Evolutionary conservation across 192 early-diverging fungal genomes (phyloP).

Genomic region (Coemansia furcata): DNA sequence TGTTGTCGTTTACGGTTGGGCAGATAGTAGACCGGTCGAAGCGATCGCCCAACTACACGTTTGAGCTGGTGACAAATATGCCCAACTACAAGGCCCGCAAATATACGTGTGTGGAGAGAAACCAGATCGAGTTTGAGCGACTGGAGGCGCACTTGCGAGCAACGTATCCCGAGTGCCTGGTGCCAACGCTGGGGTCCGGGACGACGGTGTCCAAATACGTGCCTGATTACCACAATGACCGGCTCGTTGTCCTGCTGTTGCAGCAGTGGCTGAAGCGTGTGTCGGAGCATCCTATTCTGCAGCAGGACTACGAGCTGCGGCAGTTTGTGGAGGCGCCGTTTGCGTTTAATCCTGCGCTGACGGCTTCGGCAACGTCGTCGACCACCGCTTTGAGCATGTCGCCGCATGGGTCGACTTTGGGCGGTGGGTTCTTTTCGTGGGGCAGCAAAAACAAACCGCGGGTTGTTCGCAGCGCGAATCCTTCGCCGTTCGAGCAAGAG

Average conservation of each 20-base stretch:
- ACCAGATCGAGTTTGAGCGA: slow-evolving; percentile 52
- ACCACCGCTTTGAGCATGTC: slow-evolving; percentile 18
- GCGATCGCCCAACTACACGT: slow-evolving; percentile 34
- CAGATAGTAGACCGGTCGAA: slow-evolving; percentile 50
- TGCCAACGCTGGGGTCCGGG: slow-evolving; percentile 44
- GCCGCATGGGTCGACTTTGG: slow-evolving; percentile 18
- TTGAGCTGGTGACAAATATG: slow-evolving; percentile 44
- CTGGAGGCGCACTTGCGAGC: slow-evolving; percentile 49
- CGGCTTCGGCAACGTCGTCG: slow-evolving; percentile 9
- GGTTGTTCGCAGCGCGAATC: slow-evolving; percentile 20
- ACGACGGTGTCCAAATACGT: slow-evolving; percentile 51
- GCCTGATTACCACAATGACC: slow-evolving; percentile 52
- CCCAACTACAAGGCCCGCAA: slow-evolving; percentile 49
- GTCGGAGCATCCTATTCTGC: slow-evolving; percentile 44
- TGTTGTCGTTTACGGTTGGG: slow-evolving; percentile 39
- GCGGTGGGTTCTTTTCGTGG: slow-evolving; percentile 46
- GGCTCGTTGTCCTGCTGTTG: slow-evolving; percentile 44
- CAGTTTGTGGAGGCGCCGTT: slow-evolving; percentile 57
- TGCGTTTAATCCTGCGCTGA: slow-evolving; percentile 49
- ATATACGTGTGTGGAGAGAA: slow-evolving; percentile 48
- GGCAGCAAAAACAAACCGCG: slow-evolving; percentile 24
- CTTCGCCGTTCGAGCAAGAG: slow-evolving; percentile 39
- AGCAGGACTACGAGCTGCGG: slow-evolving; percentile 56
- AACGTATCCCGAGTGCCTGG: slow-evolving; percentile 54
- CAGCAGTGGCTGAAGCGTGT: slow-evolving; percentile 53